Evolutionary conservation across 345 rosid genomes (phyloP).

Genomic region (Salix brachista): DNA sequence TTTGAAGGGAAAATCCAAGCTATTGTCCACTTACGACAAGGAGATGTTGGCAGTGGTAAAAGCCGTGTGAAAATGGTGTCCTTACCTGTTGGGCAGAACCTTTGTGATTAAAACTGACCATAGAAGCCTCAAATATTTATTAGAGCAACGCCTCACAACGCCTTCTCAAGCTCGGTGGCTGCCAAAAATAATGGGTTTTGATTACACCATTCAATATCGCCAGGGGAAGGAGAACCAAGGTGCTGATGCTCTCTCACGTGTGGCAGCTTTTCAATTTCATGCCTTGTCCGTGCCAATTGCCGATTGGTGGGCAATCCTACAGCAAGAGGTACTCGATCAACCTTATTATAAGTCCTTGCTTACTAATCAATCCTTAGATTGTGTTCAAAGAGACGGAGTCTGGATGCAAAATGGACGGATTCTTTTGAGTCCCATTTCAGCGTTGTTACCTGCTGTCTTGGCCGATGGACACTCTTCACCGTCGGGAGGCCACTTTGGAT

Average conservation of each 20-base stretch:
- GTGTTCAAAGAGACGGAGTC: neutral
- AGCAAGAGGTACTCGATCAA: neutral
- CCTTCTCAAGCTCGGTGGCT: too few relatives aligned
- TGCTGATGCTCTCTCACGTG: neutral
- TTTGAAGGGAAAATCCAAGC: too few relatives aligned
- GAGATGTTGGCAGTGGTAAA: too few relatives aligned
- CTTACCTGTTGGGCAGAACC: too few relatives aligned
- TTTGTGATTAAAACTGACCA: too few relatives aligned
- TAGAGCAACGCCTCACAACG: too few relatives aligned
- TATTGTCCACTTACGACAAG: too few relatives aligned
- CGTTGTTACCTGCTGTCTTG: fast-evolving
- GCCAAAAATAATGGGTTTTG: neutral
- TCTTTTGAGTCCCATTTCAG: neutral
- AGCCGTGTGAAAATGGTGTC: too few relatives aligned
- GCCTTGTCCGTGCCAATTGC: neutral
- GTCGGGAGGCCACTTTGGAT: neutral
- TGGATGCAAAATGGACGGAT: neutral
- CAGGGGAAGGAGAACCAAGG: neutral
- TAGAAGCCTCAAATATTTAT: too few relatives aligned
- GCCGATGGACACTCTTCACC: neutral
- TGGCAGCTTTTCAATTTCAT: neutral
- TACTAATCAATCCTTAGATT: too few relatives aligned
- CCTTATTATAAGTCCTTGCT: neutral
- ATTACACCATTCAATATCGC: neutral
- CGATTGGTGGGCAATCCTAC: neutral